Conservation (phyloP, 2,329 filamentous ascomycete genomes). For the Aquanectria penicillioides region DNA sequence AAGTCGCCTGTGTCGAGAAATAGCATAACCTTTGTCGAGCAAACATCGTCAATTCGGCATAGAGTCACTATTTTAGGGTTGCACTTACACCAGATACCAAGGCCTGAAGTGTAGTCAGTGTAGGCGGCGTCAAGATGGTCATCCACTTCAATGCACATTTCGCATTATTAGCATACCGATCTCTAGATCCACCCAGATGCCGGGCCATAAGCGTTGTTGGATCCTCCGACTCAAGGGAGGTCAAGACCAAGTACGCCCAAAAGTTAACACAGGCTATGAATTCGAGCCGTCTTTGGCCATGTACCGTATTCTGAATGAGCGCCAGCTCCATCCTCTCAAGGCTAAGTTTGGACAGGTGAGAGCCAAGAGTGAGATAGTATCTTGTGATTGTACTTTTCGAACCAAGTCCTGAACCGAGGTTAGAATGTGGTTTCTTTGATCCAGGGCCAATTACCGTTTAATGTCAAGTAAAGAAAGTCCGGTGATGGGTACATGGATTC, state of each 20-base stretch:
- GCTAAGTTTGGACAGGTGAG: neutral
- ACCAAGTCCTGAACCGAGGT: neutral
- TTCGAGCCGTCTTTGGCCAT: constrained; percentile 1
- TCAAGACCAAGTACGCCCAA: neutral
- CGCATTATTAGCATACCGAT: neutral
- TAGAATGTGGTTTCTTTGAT: neutral
- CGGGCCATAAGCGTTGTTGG: neutral
- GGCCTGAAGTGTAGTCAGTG: neutral
- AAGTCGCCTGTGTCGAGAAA: constrained; percentile 2
- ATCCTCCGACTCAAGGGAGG: constrained; percentile 3
- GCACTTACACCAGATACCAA: neutral
- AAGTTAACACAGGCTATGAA: constrained; percentile 10
- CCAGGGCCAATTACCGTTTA: neutral
- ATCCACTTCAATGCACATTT: neutral
- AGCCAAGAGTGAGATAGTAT: neutral
- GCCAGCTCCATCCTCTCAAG: neutral
- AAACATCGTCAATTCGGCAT: neutral
- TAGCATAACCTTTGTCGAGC: neutral
- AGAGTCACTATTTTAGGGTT: too few relatives aligned
- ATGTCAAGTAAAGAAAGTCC: neutral
- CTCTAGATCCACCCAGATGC: neutral
- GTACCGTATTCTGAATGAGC: neutral
- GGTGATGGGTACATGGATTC: neutral
- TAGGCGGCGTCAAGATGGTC: neutral
- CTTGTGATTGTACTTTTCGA: neutral